Evolutionary conservation across 2,329 filamentous ascomycete genomes (phyloP).

Genomic region (Botrytis tulipae): DNA sequence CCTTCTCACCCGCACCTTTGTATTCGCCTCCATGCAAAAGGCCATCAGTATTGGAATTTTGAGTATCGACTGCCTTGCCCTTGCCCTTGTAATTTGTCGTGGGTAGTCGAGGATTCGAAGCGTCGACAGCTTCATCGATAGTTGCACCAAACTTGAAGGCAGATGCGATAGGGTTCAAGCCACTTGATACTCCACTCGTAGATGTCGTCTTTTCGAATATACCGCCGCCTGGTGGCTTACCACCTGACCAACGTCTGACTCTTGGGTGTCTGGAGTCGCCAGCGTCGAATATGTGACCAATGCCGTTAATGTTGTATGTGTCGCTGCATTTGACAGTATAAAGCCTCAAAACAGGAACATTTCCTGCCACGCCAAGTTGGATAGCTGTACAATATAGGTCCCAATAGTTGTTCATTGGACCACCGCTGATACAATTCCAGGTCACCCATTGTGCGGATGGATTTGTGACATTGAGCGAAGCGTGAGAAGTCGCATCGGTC

Average conservation of each 20-base stretch:
- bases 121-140: constrained; percentile 2
- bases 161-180: not conserved
- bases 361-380: not conserved
- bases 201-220: not conserved
- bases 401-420: constrained; percentile 18
- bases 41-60: not conserved
- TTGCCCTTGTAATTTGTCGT: not conserved
- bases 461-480: not conserved
- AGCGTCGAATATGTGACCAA: constrained; percentile 14
- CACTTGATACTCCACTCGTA: not conserved
- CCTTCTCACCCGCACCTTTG: not conserved
- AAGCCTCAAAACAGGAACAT: constrained; percentile 19
- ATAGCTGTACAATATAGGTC: constrained; percentile 6
- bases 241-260: constrained; percentile 4
- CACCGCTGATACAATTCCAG: constrained; percentile 12
- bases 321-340: constrained; percentile 10
- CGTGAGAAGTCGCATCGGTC: not conserved
- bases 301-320: not conserved
- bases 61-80: not conserved
- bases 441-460: constrained; percentile 10
- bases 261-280: not conserved
- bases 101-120: not conserved
- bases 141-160: constrained; percentile 6
- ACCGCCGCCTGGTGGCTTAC: constrained; percentile 17
- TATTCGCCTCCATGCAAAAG: not conserved